phyloP scores from a whole-genome alignment of 768 basidiomycete genomes.

The Sporobolomyces roseus region DNA sequence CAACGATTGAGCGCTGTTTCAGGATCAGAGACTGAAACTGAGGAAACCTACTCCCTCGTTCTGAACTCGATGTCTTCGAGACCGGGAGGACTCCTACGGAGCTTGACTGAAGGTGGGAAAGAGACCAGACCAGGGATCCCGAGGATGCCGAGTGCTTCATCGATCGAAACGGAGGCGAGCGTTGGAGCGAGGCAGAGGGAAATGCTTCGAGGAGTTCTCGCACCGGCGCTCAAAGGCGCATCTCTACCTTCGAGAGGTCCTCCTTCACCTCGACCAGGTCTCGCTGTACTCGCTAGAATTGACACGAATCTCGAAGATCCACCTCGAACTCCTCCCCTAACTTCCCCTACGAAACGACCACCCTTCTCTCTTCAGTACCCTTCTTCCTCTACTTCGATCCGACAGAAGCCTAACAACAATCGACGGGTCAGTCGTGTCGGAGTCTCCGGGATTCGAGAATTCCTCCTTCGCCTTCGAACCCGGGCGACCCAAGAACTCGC shows the following conservation, averaged over 20 bases:
- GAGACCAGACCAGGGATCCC: not conserved
- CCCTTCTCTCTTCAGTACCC: not conserved
- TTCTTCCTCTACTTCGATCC: not conserved
- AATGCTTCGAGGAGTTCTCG: conserved; percentile 38
- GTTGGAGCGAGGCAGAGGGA: conserved; percentile 35
- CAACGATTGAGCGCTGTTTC: no score
- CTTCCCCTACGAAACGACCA: not conserved
- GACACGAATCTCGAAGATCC: not conserved
- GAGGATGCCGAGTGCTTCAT: conserved; percentile 13
- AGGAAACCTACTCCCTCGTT: not conserved
- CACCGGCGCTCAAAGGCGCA: conserved; percentile 22
- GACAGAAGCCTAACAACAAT: not conserved
- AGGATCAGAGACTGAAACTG: conserved; percentile 26
- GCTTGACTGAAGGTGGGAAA: not conserved
- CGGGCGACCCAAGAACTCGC: conserved; percentile 34
- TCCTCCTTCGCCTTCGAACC: conserved; percentile 30
- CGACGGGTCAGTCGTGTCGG: conserved; percentile 28
- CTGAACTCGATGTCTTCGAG: not conserved
- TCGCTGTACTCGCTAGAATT: not conserved
- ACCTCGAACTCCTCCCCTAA: not conserved
- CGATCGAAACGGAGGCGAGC: conserved; percentile 27
- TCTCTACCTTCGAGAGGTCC: conserved; percentile 27
- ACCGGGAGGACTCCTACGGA: not conserved
- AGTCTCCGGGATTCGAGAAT: conserved; percentile 35
- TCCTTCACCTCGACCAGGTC: conserved; percentile 18